phyloP scores from a whole-genome alignment of 495 filamentous ascomycete genomes.

The Annulohypoxylon stygium region DNA sequence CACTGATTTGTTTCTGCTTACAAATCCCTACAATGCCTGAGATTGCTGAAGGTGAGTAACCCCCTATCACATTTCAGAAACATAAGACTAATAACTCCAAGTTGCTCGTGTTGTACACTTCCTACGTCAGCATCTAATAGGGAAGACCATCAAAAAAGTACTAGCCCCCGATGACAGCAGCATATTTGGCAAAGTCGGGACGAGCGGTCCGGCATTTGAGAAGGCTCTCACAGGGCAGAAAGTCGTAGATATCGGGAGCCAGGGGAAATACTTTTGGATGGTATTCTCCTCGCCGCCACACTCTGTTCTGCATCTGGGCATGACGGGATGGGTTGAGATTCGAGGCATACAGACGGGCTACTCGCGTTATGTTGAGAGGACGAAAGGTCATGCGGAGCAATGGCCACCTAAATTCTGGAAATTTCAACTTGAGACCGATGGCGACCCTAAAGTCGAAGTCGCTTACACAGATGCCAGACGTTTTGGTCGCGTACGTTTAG shows the following conservation, averaged over 20 bases:
- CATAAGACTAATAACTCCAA: constrained; percentile 44
- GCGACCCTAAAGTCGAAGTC: constrained; percentile 69
- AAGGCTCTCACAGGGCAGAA: constrained; percentile 81
- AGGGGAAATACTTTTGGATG: constrained; percentile 96
- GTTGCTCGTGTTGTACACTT: constrained; percentile 89
- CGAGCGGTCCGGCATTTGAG: constrained; percentile 77
- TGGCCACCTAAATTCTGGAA: constrained; percentile 97
- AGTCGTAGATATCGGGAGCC: constrained; percentile 78
- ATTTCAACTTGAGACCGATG: constrained; percentile 77
- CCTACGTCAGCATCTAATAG: constrained; percentile 82
- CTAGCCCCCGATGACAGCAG: constrained; percentile 80
- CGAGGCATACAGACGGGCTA: constrained; percentile 79
- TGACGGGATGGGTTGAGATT: constrained; percentile 90
- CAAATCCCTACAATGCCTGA: constrained; percentile 73
- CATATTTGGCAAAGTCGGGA: constrained; percentile 90
- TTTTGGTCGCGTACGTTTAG: constrained; percentile 80
- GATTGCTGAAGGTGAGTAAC: constrained; percentile 73
- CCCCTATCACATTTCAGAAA: neutral
- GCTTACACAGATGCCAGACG: constrained; percentile 88
- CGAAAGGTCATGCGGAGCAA: constrained; percentile 67
- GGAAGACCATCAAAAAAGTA: constrained; percentile 80
- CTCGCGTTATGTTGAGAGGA: constrained; percentile 74
- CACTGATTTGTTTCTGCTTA: neutral
- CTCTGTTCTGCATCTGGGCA: constrained; percentile 91
- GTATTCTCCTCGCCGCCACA: constrained; percentile 75